Percentiles rank a stretch among this genome's conserved stretches.
Conservation (phyloP, 2,329 filamentous ascomycete genomes). For the Triangularia verruculosa region DNA sequence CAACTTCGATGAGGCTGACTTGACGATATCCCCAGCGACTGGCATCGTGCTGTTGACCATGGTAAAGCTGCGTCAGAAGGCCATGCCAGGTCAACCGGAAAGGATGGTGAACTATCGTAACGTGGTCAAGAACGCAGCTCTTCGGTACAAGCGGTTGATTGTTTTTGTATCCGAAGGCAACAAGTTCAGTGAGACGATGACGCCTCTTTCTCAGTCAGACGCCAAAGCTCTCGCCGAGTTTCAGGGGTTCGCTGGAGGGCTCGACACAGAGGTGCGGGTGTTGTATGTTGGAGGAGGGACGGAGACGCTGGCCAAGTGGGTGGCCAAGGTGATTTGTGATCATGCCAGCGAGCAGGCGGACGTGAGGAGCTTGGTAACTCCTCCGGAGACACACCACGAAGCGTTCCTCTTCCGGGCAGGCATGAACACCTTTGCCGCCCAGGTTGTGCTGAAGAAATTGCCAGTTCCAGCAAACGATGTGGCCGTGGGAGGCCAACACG, state of each 20-base stretch:
- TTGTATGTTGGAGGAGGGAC: constrained; percentile 51
- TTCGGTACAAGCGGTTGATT: constrained; percentile 64
- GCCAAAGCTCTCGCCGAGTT: constrained; percentile 48
- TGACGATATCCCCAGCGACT: constrained; percentile 65
- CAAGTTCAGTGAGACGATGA: constrained; percentile 40
- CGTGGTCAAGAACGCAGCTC: constrained; percentile 50
- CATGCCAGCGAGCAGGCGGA: constrained; percentile 34
- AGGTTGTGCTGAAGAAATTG: constrained; percentile 54
- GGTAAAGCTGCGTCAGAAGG: constrained; percentile 68
- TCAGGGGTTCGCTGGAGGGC: constrained; percentile 44
- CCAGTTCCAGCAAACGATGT: constrained; percentile 33
- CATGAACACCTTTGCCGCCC: constrained; percentile 70
- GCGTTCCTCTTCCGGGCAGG: constrained; percentile 62
- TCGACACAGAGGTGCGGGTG: constrained; percentile 40
- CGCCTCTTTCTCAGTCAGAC: constrained; percentile 41
- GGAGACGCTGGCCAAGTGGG: constrained; percentile 52
- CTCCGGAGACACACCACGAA: constrained; percentile 66
- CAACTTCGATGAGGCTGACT: constrained; percentile 62
- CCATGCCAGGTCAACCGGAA: constrained; percentile 52
- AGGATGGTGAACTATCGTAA: constrained; percentile 48
- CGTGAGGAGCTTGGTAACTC: constrained; percentile 37
- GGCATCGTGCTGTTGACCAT: constrained; percentile 70
- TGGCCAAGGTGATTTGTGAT: constrained; percentile 50
- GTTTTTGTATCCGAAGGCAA: constrained; percentile 63
- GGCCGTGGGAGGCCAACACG: constrained; percentile 14